These are phyloP conservation scores for Quercus rubra DNA, from an alignment of 306 rosid genomes.

Conservation along the genomic window DNA sequence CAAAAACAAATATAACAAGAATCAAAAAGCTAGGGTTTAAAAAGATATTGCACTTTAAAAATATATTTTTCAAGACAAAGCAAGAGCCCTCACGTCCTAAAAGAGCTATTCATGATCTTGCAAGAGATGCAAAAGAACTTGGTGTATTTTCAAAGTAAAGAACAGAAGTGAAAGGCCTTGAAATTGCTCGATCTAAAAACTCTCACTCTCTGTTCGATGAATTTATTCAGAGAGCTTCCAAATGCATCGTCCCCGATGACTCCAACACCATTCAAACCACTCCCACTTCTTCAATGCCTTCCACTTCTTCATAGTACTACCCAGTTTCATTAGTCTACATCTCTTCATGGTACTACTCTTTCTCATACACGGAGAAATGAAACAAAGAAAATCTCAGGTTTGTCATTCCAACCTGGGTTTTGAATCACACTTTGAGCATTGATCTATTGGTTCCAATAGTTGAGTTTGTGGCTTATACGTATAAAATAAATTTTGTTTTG, in stretches of 20 bases:
- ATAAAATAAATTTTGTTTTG: too few species aligned
- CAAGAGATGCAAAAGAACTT: conserved; percentile 69
- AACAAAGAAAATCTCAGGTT: too few species aligned
- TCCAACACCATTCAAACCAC: conserved; percentile 10
- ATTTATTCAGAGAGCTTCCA: conserved; percentile 74
- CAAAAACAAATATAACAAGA: too few species aligned
- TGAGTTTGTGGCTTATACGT: too few species aligned
- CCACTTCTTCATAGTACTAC: conserved; percentile 1
- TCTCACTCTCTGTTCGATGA: conserved; percentile 63
- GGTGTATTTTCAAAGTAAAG: conserved; percentile 48
- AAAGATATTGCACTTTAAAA: too few species aligned
- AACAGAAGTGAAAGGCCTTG: conserved; percentile 65
- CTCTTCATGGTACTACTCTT: too few species aligned
- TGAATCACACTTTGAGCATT: too few species aligned
- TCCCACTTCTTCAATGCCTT: conserved; percentile 19
- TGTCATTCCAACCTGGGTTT: too few species aligned
- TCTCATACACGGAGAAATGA: too few species aligned
- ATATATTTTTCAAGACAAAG: conserved; percentile 15
- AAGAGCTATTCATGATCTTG: conserved; percentile 67
- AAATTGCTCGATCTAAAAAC: conserved; percentile 71
- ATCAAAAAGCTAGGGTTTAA: too few species aligned
- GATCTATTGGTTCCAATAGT: too few species aligned
- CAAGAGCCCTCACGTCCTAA: conserved; percentile 51
- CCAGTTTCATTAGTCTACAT: too few species aligned
- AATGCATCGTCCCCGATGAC: conserved; percentile 43